phyloP scores from a whole-genome alignment of 176 grass and related monocot species.

The Leersia perrieri region DNA sequence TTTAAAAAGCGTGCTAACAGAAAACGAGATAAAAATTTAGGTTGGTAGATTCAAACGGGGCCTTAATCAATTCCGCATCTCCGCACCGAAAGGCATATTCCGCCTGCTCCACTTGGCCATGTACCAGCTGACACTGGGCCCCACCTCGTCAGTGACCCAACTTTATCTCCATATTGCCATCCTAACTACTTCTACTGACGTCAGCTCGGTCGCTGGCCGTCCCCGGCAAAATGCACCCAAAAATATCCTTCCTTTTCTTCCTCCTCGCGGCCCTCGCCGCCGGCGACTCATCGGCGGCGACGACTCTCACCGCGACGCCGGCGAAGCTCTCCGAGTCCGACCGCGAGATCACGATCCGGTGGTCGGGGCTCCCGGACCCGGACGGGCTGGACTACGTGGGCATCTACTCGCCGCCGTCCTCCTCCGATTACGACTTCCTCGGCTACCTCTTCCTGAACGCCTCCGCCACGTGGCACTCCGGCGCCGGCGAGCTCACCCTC shows the following conservation, averaged over 20 bases:
- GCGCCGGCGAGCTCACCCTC: slow-evolving; percentile 53
- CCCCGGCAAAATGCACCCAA: slow-evolving; percentile 38
- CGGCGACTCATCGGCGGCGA: slow-evolving; percentile 36
- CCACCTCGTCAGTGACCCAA: background rate
- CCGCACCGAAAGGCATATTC: background rate
- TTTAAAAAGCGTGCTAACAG: too few relatives aligned
- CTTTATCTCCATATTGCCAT: background rate
- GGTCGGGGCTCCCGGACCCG: slow-evolving; percentile 61
- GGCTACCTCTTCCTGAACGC: slow-evolving; percentile 93
- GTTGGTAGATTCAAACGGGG: too few relatives aligned
- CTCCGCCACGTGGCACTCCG: slow-evolving; percentile 54
- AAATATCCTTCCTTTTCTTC: slow-evolving; percentile 25
- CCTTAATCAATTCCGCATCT: too few relatives aligned
- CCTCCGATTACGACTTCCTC: slow-evolving; percentile 64
- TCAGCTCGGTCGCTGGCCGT: background rate
- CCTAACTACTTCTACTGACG: background rate
- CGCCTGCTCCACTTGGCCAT: background rate
- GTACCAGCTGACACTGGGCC: background rate
- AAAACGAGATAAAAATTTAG: too few relatives aligned
- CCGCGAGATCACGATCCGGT: slow-evolving; percentile 48
- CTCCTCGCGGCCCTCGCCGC: slow-evolving; percentile 37
- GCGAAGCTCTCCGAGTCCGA: slow-evolving; percentile 45
- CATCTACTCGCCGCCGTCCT: slow-evolving; percentile 85
- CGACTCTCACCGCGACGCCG: slow-evolving; percentile 52
- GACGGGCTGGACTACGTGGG: slow-evolving; percentile 77